Evolutionary conservation across 2,329 filamentous ascomycete genomes (phyloP).

Genomic region (Ophiostoma quercus): DNA sequence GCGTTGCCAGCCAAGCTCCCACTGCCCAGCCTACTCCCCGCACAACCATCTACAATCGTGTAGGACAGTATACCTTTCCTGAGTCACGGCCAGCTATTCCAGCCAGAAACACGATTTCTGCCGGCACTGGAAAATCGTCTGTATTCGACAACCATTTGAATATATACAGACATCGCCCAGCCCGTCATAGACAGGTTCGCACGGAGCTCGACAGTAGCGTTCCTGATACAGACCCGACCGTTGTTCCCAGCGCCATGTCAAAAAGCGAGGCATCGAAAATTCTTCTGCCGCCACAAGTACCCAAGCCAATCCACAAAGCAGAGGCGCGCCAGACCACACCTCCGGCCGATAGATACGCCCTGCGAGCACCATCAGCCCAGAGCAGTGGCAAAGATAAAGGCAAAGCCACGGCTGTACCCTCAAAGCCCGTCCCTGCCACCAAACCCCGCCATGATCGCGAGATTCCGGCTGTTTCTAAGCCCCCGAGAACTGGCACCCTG

Average conservation of each 20-base stretch:
- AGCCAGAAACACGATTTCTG: not conserved
- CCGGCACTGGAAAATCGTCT: not conserved
- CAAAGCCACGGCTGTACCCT: not conserved
- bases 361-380: not conserved
- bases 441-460: not conserved
- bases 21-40: not conserved
- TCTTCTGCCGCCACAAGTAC: not conserved
- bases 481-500: not conserved
- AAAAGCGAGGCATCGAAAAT: not conserved
- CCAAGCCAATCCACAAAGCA: not conserved
- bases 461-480: not conserved
- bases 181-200: not conserved
- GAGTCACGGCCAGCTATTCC: not conserved
- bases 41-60: not conserved
- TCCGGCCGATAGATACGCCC: too few species aligned
- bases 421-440: not conserved
- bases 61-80: not conserved
- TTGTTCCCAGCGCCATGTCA: not conserved
- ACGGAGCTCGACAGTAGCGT: not conserved
- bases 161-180: conserved; percentile 2
- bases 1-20: not conserved
- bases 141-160: not conserved
- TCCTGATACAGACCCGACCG: not conserved
- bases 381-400: not conserved
- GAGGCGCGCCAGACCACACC: not conserved